Base-by-base conservation (phyloP, 2,329 filamentous ascomycete species). In the Paecilomyces fulvus region DNA sequence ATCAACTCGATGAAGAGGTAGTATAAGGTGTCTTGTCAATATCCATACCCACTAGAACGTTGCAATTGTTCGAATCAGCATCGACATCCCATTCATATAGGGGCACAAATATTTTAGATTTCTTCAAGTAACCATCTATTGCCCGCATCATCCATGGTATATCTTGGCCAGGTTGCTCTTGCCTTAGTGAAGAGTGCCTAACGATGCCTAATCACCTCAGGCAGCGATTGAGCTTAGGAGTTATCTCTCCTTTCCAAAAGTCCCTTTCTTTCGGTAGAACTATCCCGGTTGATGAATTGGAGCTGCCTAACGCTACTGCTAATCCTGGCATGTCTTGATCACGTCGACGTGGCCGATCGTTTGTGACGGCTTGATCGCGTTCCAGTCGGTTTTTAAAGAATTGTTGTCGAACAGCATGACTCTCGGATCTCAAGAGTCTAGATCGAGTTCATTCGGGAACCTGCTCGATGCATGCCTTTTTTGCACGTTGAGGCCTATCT, bases 1-100 rank as follows among this genome's bases (percentile, higher is more conserved):
- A 95, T 97, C 67, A 83, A 78, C 64, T 78, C 77, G 25, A 81
- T 83, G 72, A 72, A 73, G 65, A 67, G 68, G 64, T 74, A 72
- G 63, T 54, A 25, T 14, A 49, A 21, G n/a, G 12, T 28, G 14
- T 23, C 20, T 49, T 49, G 21, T 49, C 48, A 28, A 49, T 49
- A n/a, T 49, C 23, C 48, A 49, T 49, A 49, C 48, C 48, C 48
- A 28, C n/a, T 49, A 49, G 48, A 49, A 28, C 25, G 25, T 28
- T 49, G 20, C 17, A 20, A 20, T 12, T 28, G 48, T 49, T 49
- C 37, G 37, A 43, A 43, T 43, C 37, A 43, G 17, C n/a, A 43
- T 43, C 37, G 37, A 8, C 37, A 9, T 20, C 8, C 17, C 17
- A 17, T 43, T 43, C n/a, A 17, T 43, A 43, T 43, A 5, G n/a